Conservation (phyloP, 1,284 basidiomycete species). For the Hypsizygus ulmarius region DNA sequence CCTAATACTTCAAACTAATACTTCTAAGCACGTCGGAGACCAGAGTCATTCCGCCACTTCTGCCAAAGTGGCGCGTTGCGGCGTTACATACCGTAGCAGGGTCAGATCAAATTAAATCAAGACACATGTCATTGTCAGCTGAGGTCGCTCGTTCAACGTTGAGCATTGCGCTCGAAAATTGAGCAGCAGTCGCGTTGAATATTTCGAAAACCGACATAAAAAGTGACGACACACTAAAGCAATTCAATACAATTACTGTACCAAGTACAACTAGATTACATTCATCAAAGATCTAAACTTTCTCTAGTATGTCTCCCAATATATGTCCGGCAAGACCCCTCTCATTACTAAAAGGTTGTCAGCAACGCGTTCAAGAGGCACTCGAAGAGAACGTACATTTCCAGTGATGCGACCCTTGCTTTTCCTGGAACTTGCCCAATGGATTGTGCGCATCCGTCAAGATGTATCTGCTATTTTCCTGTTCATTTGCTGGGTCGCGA, state of each 20-base stretch:
- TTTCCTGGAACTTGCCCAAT: constrained; percentile 58
- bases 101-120: not conserved
- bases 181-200: too few relatives aligned
- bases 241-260: too few relatives aligned
- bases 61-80: not conserved
- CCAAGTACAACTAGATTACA: constrained; percentile 3
- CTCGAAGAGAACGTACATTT: constrained; percentile 47
- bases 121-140: too few relatives aligned
- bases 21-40: not conserved
- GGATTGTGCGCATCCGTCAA: constrained; percentile 61
- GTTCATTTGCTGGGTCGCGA: constrained; percentile 32
- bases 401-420: constrained; percentile 72
- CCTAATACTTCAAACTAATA: not conserved
- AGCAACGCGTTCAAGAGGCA: constrained; percentile 8
- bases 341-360: constrained; percentile 49
- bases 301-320: constrained; percentile 61
- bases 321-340: constrained; percentile 50
- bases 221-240: too few relatives aligned
- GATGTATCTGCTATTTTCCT: constrained; percentile 43
- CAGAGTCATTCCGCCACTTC: not conserved
- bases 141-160: too few relatives aligned
- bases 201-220: too few relatives aligned
- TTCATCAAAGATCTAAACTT: constrained; percentile 11
- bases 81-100: not conserved
- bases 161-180: too few relatives aligned